Conservation (phyloP, 495 filamentous ascomycete genomes). For the Amphirosellinia nigrospora region DNA sequence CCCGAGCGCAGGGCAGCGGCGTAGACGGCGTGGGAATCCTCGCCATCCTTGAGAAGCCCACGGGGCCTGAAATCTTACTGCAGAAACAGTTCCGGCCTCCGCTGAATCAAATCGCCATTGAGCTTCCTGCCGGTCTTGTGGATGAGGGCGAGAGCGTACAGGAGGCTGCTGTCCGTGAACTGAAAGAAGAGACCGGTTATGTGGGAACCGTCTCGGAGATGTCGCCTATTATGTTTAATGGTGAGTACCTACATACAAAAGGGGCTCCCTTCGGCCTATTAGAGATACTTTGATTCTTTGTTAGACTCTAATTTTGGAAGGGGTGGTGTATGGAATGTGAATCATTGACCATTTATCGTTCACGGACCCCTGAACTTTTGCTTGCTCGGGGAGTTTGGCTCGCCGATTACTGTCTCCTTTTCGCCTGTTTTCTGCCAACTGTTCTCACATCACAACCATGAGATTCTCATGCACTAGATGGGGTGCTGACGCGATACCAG, state of each 20-base stretch:
- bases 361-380: constrained; percentile 3
- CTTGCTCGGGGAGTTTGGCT: background rate
- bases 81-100: constrained; percentile 91
- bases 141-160: constrained; percentile 82
- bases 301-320: background rate
- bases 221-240: constrained; percentile 85
- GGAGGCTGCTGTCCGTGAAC: constrained; percentile 81
- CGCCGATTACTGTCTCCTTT: background rate
- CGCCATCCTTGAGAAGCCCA: constrained; percentile 77
- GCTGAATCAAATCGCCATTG: constrained; percentile 76
- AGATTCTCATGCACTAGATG: background rate
- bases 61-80: constrained; percentile 76
- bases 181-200: constrained; percentile 95
- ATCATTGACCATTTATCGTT: background rate
- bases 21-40: constrained; percentile 93
- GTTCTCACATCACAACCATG: background rate
- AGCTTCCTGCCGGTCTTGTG: constrained; percentile 85
- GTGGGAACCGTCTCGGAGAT: constrained; percentile 70
- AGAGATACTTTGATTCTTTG: too few species aligned
- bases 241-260: constrained; percentile 46
- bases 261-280: background rate
- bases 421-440: background rate
- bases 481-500: constrained; percentile 33
- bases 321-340: background rate
- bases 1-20: constrained; percentile 68